Base-by-base conservation (phyloP, 2,329 filamentous ascomycete species). In the Alternaria brassicicola region DNA sequence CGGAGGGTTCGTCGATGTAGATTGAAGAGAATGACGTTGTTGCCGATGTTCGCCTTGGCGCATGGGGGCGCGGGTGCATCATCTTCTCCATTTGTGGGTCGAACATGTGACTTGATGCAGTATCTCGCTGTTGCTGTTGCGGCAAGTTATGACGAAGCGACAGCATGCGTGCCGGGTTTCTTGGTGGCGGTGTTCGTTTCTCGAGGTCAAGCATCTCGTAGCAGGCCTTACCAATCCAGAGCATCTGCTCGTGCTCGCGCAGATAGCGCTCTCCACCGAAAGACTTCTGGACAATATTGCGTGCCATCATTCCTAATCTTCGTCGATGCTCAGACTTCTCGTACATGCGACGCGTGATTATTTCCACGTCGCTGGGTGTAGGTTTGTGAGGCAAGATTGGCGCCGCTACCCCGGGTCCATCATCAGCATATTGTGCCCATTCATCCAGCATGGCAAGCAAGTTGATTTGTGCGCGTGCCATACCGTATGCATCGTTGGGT, bases 381-480 rank as follows among this genome's bases (percentile, higher is more conserved):
- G 84, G 83, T 6, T 80, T 78, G 39, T 84, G 80, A 21, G 82
- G 80, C 3, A 85, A 75, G 3, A 81, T 65, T 12, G 80, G 77
- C 7, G 70, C 72, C 6, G 78, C 68, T 23, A 73, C 67, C 12
- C 74, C 75, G 3, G 76, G 76, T 4, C 66, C 66, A 61, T 87
- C 85, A 1, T 84, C 82, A 3, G 85, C 83, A 67, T 85, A 88
- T 47, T 83, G 76, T 52, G 81, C 78, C 86, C 86, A 89, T 67
- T 87, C 83, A 4, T 85, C 86, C 1, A 88, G 76, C 78, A 89
- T 82, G 6, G 82, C 85, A 12, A 89, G 79, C 64, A 89, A 81
- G 55, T 84, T 84, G 61, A 89, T 84, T 66, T 89, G 87, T 0
- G 87, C 87, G 23, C 83, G 79, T 1, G 86, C 87, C 1, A 89